A percentile compares a stretch with the other conserved stretches of the same genome.
These are phyloP conservation scores for Mycosphaerella arachidis DNA, from an alignment of 2,329 filamentous ascomycete genomes.

Conservation along the genomic window DNA sequence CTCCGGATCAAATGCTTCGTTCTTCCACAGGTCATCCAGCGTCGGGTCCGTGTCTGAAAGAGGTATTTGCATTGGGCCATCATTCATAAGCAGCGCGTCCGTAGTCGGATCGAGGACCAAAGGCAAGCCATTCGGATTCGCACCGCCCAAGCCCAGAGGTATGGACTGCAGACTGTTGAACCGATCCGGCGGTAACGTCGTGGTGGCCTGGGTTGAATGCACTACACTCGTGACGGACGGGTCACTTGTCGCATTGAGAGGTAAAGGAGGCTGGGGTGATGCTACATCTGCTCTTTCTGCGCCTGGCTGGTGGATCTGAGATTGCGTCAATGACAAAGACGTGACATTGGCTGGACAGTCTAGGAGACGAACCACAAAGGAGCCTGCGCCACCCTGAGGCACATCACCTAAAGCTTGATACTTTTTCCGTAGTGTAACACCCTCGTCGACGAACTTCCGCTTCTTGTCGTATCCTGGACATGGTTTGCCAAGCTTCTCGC, in stretches of 20 bases:
- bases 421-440: slow-evolving; percentile 30
- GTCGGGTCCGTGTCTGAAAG: slow-evolving; percentile 15
- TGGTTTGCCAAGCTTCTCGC: slow-evolving; percentile 34
- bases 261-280: not conserved
- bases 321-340: not conserved
- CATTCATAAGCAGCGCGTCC: slow-evolving; percentile 14
- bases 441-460: slow-evolving; percentile 34
- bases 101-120: slow-evolving; percentile 9
- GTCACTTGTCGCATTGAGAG: not conserved
- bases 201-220: not conserved
- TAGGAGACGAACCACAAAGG: slow-evolving; percentile 1
- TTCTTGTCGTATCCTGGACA: slow-evolving; percentile 36
- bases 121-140: slow-evolving; percentile 2
- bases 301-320: not conserved
- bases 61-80: slow-evolving; percentile 14
- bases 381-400: slow-evolving; percentile 8
- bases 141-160: not conserved
- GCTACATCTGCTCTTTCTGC: not conserved
- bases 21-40: slow-evolving; percentile 22
- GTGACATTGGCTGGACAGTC: not conserved
- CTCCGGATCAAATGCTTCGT: slow-evolving; percentile 27
- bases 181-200: not conserved
- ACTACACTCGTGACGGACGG: not conserved
- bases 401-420: slow-evolving; percentile 22
- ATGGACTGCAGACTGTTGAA: not conserved